A percentile compares a stretch with the other conserved stretches of the same genome.
These are phyloP conservation scores for Jatropha multifida DNA, from an alignment of 441 rosid species.

Conservation along the genomic window DNA sequence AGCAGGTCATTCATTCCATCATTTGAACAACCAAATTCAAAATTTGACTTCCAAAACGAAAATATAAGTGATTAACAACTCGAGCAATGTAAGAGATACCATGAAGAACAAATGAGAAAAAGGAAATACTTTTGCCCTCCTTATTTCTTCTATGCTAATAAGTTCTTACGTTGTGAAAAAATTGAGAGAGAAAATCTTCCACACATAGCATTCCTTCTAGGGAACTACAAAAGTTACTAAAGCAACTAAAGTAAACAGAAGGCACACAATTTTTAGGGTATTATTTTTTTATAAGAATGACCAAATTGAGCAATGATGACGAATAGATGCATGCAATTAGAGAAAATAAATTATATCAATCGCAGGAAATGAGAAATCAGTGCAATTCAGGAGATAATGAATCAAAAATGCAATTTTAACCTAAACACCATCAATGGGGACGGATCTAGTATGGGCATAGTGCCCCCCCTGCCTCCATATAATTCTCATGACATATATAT, in stretches of 20 bases:
- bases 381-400: neutral
- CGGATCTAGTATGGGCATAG: too few relatives aligned
- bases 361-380: neutral
- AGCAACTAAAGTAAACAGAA: neutral
- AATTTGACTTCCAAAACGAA: neutral
- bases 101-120: neutral
- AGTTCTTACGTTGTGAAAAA: neutral
- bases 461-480: too few relatives aligned
- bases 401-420: neutral
- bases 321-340: neutral
- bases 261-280: neutral
- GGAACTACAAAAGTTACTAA: neutral
- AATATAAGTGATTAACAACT: neutral
- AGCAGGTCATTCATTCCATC: neutral
- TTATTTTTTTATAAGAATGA: neutral
- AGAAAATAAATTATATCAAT: neutral
- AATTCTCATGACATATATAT: too few relatives aligned
- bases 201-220: neutral
- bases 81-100: neutral
- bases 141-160: neutral
- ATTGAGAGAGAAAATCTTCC: neutral
- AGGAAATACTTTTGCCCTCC: neutral
- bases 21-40: slow-evolving; percentile 2
- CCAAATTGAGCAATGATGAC: neutral
- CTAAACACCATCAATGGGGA: neutral